These are phyloP conservation scores for Aspergillus aculeatus DNA, from an alignment of 2,329 filamentous ascomycete genomes.

Conservation along the genomic window DNA sequence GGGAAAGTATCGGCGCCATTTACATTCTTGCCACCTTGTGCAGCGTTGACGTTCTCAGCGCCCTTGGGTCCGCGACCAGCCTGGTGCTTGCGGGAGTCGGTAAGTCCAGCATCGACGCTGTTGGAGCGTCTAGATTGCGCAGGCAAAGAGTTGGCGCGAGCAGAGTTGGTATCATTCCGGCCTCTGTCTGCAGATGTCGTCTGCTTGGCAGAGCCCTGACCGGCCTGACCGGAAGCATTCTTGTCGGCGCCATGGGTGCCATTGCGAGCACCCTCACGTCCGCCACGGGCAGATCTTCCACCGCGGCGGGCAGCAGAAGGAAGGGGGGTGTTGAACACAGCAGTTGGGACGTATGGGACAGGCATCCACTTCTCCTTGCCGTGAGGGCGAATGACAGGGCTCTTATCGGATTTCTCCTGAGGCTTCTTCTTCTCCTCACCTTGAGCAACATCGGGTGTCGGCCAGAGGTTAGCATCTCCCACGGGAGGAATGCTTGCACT, in stretches of 20 bases:
- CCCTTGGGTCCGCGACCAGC: slow-evolving; percentile 31
- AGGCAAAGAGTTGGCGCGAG: slow-evolving; percentile 42
- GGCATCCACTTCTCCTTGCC: slow-evolving; percentile 83
- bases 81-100: slow-evolving; percentile 36
- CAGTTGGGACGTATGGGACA: slow-evolving; percentile 77
- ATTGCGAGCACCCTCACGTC: slow-evolving; percentile 51
- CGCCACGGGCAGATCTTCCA: slow-evolving; percentile 56
- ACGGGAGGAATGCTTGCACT: slow-evolving; percentile 60
- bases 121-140: slow-evolving; percentile 37
- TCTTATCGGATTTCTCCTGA: slow-evolving; percentile 63
- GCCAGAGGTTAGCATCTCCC: slow-evolving; percentile 79
- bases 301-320: slow-evolving; percentile 52
- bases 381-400: slow-evolving; percentile 53
- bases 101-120: slow-evolving; percentile 32
- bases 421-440: slow-evolving; percentile 74
- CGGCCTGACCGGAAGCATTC: slow-evolving; percentile 27
- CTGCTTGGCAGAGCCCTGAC: slow-evolving; percentile 33
- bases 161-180: slow-evolving; percentile 35
- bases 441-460: slow-evolving; percentile 77
- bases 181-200: slow-evolving; percentile 32
- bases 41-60: slow-evolving; percentile 29
- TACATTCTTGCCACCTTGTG: slow-evolving; percentile 27
- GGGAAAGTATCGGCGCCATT: slow-evolving; percentile 30
- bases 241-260: slow-evolving; percentile 42
- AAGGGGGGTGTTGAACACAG: slow-evolving; percentile 82